Evolutionary conservation across 495 filamentous ascomycete species (phyloP).

Genomic region (Immersiella caudata): DNA sequence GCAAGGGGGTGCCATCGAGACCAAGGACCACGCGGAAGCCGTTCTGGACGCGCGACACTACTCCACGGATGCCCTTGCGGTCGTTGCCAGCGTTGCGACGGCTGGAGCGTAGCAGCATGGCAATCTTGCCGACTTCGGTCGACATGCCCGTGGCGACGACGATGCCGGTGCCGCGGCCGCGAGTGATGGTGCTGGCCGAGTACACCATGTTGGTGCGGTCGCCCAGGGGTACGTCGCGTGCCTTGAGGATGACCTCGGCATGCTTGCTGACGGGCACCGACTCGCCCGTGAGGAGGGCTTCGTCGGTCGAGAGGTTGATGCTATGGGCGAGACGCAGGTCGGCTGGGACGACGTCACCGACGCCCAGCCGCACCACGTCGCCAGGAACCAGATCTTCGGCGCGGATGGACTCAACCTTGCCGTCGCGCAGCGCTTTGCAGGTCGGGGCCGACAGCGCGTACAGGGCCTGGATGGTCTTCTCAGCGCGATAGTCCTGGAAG

Average conservation of each 20-base stretch:
- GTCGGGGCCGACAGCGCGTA: constrained; percentile 76
- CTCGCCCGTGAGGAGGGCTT: constrained; percentile 65
- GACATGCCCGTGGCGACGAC: constrained; percentile 72
- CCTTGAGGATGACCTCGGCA: constrained; percentile 37
- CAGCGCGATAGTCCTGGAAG: constrained; percentile 82
- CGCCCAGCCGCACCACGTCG: constrained; percentile 75
- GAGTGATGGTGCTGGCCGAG: constrained; percentile 65
- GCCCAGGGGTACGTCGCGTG: constrained; percentile 57
- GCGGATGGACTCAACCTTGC: constrained; percentile 62
- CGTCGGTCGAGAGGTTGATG: constrained; percentile 63
- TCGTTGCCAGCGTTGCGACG: constrained; percentile 59
- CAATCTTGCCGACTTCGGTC: constrained; percentile 83
- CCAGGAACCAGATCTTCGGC: constrained; percentile 72
- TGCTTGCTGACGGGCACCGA: constrained; percentile 54
- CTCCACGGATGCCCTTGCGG: neutral
- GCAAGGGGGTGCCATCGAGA: constrained; percentile 75
- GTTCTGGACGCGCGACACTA: constrained; percentile 24
- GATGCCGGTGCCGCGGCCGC: constrained; percentile 66
- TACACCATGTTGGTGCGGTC: constrained; percentile 73
- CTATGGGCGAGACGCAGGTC: constrained; percentile 74
- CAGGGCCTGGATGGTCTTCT: constrained; percentile 83
- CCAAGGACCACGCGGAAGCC: constrained; percentile 52
- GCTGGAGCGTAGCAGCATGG: constrained; percentile 57
- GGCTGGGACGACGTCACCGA: constrained; percentile 80
- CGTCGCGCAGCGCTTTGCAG: constrained; percentile 73